phyloP scores from a whole-genome alignment of 2,329 filamentous ascomycete genomes.

The Alternaria sp. region DNA sequence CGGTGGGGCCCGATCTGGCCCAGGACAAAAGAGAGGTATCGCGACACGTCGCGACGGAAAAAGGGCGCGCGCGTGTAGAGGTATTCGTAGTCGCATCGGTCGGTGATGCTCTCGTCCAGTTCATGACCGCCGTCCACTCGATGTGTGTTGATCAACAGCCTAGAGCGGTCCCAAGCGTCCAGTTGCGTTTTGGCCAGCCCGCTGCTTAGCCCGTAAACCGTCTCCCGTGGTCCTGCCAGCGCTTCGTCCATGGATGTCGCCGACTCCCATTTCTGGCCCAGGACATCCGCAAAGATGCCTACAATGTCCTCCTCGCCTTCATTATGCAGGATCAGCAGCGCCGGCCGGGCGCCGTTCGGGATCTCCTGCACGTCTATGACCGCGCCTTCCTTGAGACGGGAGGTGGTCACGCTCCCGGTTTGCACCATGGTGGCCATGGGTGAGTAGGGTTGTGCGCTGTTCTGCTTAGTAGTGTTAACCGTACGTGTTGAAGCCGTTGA shows the following conservation, averaged over 20 bases:
- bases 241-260: slow-evolving; percentile 63
- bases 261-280: slow-evolving; percentile 74
- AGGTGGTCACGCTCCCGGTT: slow-evolving; percentile 37
- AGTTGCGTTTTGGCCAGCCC: slow-evolving; percentile 65
- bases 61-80: slow-evolving; percentile 77
- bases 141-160: slow-evolving; percentile 77
- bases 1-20: slow-evolving; percentile 81
- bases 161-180: slow-evolving; percentile 61
- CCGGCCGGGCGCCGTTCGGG: slow-evolving; percentile 41
- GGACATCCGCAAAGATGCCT: slow-evolving; percentile 75
- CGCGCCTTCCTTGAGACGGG: slow-evolving; percentile 40
- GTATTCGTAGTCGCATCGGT: slow-evolving; percentile 82
- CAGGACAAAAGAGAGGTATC: slow-evolving; percentile 79
- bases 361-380: slow-evolving; percentile 46
- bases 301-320: slow-evolving; percentile 76
- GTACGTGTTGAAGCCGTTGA: slow-evolving; percentile 53
- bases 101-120: slow-evolving; percentile 69
- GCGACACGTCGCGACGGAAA: slow-evolving; percentile 75
- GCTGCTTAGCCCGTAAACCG: slow-evolving; percentile 71
- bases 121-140: slow-evolving; percentile 69
- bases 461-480: slow-evolving; percentile 35
- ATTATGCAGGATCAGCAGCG: slow-evolving; percentile 67
- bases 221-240: slow-evolving; percentile 62
- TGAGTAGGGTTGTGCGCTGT: slow-evolving; percentile 21
- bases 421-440: slow-evolving; percentile 50